Conservation (phyloP, 768 basidiomycete genomes). For the Neoboletus subvelutipes region DNA sequence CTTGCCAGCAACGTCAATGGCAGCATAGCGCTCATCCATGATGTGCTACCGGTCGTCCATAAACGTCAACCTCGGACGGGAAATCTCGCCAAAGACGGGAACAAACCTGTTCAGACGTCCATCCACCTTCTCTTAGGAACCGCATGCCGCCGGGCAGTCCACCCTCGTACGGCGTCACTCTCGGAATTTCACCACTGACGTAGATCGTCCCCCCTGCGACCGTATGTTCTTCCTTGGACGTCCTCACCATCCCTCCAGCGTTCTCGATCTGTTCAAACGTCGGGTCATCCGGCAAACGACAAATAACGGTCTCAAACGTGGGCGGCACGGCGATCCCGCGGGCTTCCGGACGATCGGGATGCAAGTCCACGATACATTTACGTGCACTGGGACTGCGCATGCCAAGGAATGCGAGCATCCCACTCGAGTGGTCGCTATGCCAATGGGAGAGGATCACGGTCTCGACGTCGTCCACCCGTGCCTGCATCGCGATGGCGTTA, state of each 20-base stretch:
- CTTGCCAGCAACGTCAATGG: constrained; percentile 75
- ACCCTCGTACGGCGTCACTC: constrained; percentile 64
- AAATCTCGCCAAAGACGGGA: background rate
- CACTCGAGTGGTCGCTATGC: constrained; percentile 77
- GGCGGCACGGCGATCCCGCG: constrained; percentile 74
- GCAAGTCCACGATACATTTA: constrained; percentile 63
- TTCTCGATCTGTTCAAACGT: constrained; percentile 62
- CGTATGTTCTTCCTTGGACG: constrained; percentile 57
- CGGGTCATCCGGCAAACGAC: constrained; percentile 66
- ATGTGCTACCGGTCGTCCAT: constrained; percentile 49
- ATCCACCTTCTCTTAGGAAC: constrained; percentile 46
- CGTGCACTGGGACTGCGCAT: constrained; percentile 34
- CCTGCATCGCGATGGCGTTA: constrained; percentile 61
- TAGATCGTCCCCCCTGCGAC: constrained; percentile 64
- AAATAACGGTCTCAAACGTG: constrained; percentile 53
- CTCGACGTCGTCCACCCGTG: constrained; percentile 53
- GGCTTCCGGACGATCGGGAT: constrained; percentile 71
- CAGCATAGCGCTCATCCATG: constrained; percentile 81
- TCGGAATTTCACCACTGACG: constrained; percentile 79
- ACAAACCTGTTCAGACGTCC: constrained; percentile 58
- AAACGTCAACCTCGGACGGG: background rate
- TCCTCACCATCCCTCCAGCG: constrained; percentile 56
- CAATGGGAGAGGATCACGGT: constrained; percentile 75
- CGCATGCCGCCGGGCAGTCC: constrained; percentile 68
- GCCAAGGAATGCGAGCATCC: constrained; percentile 63